Conservation (phyloP, 345 rosid genomes). For the Lagerstroemia speciosa region DNA sequence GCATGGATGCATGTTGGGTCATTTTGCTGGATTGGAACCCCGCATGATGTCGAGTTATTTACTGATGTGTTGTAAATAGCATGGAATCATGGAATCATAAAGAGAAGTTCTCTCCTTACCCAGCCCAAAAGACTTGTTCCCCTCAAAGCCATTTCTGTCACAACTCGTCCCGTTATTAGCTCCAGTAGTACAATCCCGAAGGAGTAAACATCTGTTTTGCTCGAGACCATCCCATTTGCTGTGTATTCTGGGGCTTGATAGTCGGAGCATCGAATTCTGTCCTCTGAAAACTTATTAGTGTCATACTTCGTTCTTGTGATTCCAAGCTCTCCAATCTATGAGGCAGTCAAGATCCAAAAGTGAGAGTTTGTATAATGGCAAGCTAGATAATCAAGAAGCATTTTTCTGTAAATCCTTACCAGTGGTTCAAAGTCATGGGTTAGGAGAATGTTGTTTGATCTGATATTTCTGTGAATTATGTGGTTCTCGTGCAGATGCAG, state of each 20-base stretch:
- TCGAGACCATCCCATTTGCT: slow-evolving; percentile 14
- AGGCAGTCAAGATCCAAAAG: background rate
- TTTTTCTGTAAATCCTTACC: slow-evolving; percentile 14
- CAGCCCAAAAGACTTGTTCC: slow-evolving; percentile 17
- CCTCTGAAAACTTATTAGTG: slow-evolving; percentile 4
- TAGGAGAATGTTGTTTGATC: slow-evolving; percentile 25
- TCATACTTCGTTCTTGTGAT: background rate
- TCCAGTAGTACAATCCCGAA: slow-evolving; percentile 30
- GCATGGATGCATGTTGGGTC: background rate
- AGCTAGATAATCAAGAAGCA: background rate
- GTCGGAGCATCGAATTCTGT: slow-evolving; percentile 5
- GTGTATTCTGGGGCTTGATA: slow-evolving; percentile 27
- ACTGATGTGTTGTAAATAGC: background rate
- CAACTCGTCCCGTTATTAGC: slow-evolving; percentile 25
- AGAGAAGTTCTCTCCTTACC: slow-evolving; percentile 18
- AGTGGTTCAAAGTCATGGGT: slow-evolving; percentile 28
- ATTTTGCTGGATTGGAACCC: background rate
- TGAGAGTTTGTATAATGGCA: background rate
- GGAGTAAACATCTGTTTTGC: slow-evolving; percentile 29
- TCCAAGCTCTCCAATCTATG: slow-evolving; percentile 27
- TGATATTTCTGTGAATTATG: slow-evolving; percentile 23
- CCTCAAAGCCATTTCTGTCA: slow-evolving; percentile 8
- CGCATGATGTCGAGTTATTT: background rate
- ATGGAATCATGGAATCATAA: background rate
- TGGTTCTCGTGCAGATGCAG: slow-evolving; percentile 27